Base-by-base conservation (phyloP, 106 monocot species). In the Phalaenopsis equestris region DNA sequence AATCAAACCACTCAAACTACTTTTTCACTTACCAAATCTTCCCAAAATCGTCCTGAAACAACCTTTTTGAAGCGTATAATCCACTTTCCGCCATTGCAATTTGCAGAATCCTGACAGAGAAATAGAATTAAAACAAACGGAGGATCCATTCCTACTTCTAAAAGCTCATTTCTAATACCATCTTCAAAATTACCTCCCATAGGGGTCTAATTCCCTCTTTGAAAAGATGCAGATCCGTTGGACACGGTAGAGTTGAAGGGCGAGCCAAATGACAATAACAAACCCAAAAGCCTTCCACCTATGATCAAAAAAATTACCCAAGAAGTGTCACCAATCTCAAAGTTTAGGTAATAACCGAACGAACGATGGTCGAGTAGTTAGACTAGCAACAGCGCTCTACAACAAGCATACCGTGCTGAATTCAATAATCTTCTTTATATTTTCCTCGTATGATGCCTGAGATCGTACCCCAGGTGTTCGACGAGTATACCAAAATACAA, bases 201-300 rank as follows among this genome's bases (percentile, higher is more conserved):
- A 98, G 85, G 36, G 97, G 94, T 2, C 92, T 87, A 84, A 98
- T 92, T 18, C 97, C 97, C 21, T 90, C 97, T 85, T 98, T 98
- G 83, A 98, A 98, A 76, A 98, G 89, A 86, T 92, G 94, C 57
- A 98, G 83, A 86, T 98, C 97, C 73, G 94, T 98, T 65, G 94
- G 97, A 75, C 83, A 85, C 7, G 94, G 97, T 19, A 94, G 82
- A 79, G 85, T 79, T 79, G 90, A 90, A 70, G 97, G 90, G 9
- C 92, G 92, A 39, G 92, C 75, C 56, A 98, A 81, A 82, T 98
- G 97, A 79, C 97, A 98, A 82, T 98, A 98, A 79, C 90, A 94
- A 75, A 94, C 90, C 97, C 97, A 98, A 64, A 98, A 98, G 0
- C 88, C 89, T 88, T 98, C 97, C 79, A 94, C 97, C 97, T 98